Base-by-base conservation (phyloP, 805 yeast genomes). In the Teunomyces panamensis region DNA sequence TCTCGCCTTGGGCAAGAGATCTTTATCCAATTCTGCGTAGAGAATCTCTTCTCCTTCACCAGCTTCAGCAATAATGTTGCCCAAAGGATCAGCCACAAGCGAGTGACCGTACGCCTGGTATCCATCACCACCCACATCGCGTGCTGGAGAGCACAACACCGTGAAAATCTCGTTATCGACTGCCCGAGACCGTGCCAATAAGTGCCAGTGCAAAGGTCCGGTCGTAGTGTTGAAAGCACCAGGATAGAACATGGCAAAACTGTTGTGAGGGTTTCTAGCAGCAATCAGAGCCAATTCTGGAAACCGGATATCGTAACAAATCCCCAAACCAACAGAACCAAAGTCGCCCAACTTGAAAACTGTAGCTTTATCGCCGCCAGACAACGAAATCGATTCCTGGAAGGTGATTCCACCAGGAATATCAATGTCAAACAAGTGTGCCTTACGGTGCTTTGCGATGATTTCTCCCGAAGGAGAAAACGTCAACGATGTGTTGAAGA, bases 381-480 rank as follows among this genome's bases (percentile, higher is more conserved):
- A 77, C 50, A 94, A 73, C 2, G 88, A 79, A 26, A 74, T 75
- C 41, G 89, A 83, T 64, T 92, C 99, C 62, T 85, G 82, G 73
- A 92, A 92, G 9, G 90, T 80, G 62, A 94, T 90, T 44, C 92
- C 91, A 42, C 85, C 85, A 1, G 97, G 97, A 46, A 92, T 89
- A 54, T 89, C 94, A 48, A 92, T 88, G 62, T 92, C 98, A 59
- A 92, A 92, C 52, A 92, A 67, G 63, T 92, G 99, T 2, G 83
- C 91, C 61, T 92, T 92, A 56, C 98, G 79, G 65, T 89, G 98
- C 59, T 85, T 87, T 43, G 89, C 97, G 47, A 92, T 80, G 47
- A 91, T 73, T 34, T 82, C 77, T 3, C 99, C 99, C 2, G 64
- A 42, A 2, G 84, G 85, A 50, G 81, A 67, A 62, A 89, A 92